Percentiles rank a stretch among this genome's conserved stretches.
phyloP scores from a whole-genome alignment of 352 stramenopile genomes.

The Phytophthora lateralis region DNA sequence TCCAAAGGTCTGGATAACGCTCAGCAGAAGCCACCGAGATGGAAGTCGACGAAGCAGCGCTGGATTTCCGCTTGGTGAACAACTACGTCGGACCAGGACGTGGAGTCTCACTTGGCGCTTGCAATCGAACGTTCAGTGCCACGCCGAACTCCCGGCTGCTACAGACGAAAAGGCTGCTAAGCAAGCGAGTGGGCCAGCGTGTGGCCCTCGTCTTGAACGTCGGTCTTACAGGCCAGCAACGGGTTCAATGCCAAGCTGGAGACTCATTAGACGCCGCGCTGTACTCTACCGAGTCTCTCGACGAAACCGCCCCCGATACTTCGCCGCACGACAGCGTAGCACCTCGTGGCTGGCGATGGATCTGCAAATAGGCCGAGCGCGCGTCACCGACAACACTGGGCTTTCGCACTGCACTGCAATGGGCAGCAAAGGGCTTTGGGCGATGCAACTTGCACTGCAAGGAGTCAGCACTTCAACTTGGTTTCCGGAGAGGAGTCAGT shows the following conservation, averaged over 20 bases:
- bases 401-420: not conserved
- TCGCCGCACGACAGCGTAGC: slow-evolving; percentile 5
- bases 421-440: not conserved
- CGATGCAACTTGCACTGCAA: too few relatives aligned
- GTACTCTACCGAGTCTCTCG: not conserved
- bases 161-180: not conserved
- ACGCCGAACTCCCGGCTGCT: slow-evolving; percentile 8
- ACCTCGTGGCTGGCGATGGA: not conserved
- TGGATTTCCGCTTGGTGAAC: slow-evolving; percentile 11
- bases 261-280: not conserved
- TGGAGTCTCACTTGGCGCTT: slow-evolving; percentile 10
- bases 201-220: not conserved
- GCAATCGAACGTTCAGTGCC: slow-evolving; percentile 20
- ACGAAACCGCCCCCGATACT: slow-evolving; percentile 2
- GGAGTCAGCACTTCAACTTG: slow-evolving; percentile 27
- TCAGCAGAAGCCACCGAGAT: slow-evolving; percentile 16
- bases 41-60: slow-evolving; percentile 20
- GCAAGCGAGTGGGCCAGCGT: slow-evolving; percentile 8
- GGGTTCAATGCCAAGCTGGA: not conserved
- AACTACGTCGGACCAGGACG: slow-evolving; percentile 7
- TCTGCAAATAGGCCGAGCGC: slow-evolving; percentile 8
- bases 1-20: not conserved
- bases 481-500: slow-evolving; percentile 33
- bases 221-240: slow-evolving; percentile 1
- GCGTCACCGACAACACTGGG: slow-evolving; percentile 3